These are phyloP conservation scores for Theileria parva DNA, from an alignment of 169 alveolate species.

Conservation along the genomic window DNA sequence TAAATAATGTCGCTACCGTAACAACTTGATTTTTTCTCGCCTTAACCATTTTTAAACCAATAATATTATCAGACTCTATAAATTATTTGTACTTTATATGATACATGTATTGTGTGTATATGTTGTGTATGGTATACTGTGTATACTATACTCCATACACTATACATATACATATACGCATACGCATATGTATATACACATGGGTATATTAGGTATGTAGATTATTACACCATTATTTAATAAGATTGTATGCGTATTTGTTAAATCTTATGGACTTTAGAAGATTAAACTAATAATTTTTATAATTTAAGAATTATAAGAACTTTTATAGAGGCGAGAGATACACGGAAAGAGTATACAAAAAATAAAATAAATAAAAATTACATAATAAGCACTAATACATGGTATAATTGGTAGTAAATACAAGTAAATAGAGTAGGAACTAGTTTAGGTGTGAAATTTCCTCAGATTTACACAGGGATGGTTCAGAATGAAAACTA, in stretches of 20 bases:
- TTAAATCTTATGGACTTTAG: too few relatives aligned
- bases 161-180: too few relatives aligned
- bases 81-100: background rate
- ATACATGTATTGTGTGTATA: background rate
- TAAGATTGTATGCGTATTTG: too few relatives aligned
- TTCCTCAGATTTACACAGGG: background rate
- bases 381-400: background rate
- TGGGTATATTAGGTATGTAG: background rate
- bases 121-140: background rate
- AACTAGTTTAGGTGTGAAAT: background rate
- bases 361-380: too few relatives aligned
- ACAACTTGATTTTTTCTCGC: background rate
- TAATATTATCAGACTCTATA: background rate
- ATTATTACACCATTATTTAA: background rate
- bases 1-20: background rate
- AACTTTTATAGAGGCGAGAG: too few relatives aligned
- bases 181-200: background rate
- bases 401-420: background rate
- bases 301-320: too few relatives aligned
- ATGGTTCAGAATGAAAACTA: background rate
- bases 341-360: too few relatives aligned
- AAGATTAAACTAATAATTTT: too few relatives aligned
- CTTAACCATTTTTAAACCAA: background rate
- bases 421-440: background rate
- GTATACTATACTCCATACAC: background rate